Evolutionary conservation across 139 green algal species (phyloP), one percentile per base, ranked within the genome.

Genomic region (Picochlorum sp.): DNA sequence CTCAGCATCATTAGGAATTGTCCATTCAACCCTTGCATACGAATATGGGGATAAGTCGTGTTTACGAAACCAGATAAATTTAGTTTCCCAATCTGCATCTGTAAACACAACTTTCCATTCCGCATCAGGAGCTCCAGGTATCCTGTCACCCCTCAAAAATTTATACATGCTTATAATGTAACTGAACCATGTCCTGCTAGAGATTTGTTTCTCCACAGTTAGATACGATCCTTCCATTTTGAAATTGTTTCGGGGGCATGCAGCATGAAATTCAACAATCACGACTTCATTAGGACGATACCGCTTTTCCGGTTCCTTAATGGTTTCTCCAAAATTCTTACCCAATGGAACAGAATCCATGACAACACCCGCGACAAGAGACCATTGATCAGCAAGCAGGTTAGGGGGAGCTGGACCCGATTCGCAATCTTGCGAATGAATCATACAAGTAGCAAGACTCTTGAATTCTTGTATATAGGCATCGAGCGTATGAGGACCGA

Each of bases 381-480:
- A 80, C 56, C 85, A 65, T 50, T 84, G 81, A 4, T 33, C 20
- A 40, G 25, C 44, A n/a, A 85, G 40, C 60, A 84, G 71, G 69
- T 89, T 68, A 33, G 84, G 81, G 1, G 84, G 84, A 0, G 43
- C 30, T 2, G 67, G 51, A 2, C 74, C 75, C 1, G 55, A 37
- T 4, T 39, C n/a, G 3, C 57, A 70, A 5, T 55, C 9, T 9
- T 31, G 24, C 4, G 70, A 76, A 6, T 30, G 53, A 10, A 81
- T 50, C 75, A 93, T 85, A 3, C 71, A 80, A 28, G 59, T 18
- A 24, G 82, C 75, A 63, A 94, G 54, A 24, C 29, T 55, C 24
- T 47, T 53, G 50, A 89, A 87, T 59, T 85, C 76, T 74, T 94
- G 85, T n/a, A 94, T 89, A 77, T 94, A 94, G 2, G 86, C 86